phyloP scores from a whole-genome alignment of 495 filamentous ascomycete genomes.

The Lasiosphaeriaceae sp. region DNA sequence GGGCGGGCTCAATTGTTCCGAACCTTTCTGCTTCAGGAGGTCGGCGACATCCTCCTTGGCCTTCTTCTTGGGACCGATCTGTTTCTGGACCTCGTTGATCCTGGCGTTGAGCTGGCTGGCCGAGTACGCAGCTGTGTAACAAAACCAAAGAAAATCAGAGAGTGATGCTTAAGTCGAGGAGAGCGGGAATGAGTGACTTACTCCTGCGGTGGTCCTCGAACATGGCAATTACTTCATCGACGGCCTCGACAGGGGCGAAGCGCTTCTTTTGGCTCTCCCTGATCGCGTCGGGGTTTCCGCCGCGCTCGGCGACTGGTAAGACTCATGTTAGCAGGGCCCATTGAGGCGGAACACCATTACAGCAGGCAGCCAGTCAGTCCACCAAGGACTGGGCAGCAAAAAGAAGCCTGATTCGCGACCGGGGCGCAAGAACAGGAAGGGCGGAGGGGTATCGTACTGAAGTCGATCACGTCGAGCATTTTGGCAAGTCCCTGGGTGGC shows the following conservation, averaged over 20 bases:
- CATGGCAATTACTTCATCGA: conserved; percentile 85
- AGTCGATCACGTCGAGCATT: conserved; percentile 40
- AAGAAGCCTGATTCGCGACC: not conserved
- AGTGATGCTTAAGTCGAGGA: not conserved
- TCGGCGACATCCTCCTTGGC: conserved; percentile 88
- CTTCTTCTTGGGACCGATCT: conserved; percentile 92
- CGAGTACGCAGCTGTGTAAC: conserved; percentile 56
- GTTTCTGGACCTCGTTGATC: conserved; percentile 84
- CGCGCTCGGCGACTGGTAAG: conserved; percentile 66
- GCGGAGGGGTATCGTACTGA: conserved; percentile 21
- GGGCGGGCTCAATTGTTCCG: not conserved
- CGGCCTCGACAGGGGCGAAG: conserved; percentile 70
- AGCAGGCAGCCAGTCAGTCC: not conserved
- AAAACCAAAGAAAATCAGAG: not conserved
- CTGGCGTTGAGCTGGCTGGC: conserved; percentile 73
- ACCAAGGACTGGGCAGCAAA: not conserved
- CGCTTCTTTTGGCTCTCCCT: conserved; percentile 83
- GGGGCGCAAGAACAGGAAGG: not conserved
- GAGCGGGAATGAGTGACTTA: conserved; percentile 43
- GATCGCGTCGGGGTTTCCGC: conserved; percentile 84
- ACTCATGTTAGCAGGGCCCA: conserved; percentile 68
- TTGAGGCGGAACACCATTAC: not conserved
- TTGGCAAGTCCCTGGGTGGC: conserved; percentile 2
- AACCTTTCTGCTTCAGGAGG: conserved; percentile 65
- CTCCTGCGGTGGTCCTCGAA: conserved; percentile 81